These are phyloP conservation scores for Eudorina sp. DNA, from an alignment of 139 green algal species.

Conservation along the genomic window DNA sequence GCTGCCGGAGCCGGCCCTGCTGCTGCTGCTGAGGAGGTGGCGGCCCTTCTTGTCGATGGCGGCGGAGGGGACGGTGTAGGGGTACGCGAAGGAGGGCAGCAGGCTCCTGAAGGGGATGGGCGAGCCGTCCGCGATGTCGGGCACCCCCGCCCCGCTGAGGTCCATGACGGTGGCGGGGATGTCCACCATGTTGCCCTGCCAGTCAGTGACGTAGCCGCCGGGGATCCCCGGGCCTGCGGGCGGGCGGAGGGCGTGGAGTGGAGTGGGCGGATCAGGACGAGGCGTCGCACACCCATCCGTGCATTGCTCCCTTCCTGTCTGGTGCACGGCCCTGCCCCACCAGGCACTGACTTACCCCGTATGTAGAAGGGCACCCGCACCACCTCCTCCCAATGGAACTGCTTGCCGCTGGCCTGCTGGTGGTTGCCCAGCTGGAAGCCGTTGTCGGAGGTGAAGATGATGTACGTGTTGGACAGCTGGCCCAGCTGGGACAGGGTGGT, in stretches of 20 bases:
- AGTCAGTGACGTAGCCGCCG: slow-evolving; percentile 19
- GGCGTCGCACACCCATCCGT: not conserved
- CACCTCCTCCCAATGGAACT: slow-evolving; percentile 50
- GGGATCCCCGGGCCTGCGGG: slow-evolving; percentile 36
- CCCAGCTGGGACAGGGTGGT: slow-evolving; percentile 40
- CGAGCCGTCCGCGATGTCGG: slow-evolving; percentile 1
- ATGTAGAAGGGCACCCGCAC: slow-evolving; percentile 44
- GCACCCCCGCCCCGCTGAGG: slow-evolving; percentile 20
- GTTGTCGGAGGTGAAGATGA: slow-evolving; percentile 66
- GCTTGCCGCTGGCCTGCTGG: slow-evolving; percentile 34
- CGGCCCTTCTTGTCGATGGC: not conserved
- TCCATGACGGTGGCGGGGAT: slow-evolving; percentile 38
- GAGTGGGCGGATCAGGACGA: not conserved
- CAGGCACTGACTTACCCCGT: not conserved
- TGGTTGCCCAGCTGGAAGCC: slow-evolving; percentile 47
- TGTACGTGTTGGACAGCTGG: slow-evolving; percentile 61
- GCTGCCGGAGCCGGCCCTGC: not conserved
- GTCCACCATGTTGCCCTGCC: slow-evolving; percentile 48
- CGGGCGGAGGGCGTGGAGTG: not conserved
- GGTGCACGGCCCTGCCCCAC: not conserved
- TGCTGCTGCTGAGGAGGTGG: not conserved
- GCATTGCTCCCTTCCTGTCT: not conserved
- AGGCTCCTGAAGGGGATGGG: slow-evolving; percentile 6
- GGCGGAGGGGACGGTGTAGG: not conserved
- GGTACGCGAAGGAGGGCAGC: slow-evolving; percentile 11